Evolutionary conservation across 2,329 filamentous ascomycete genomes (phyloP), one percentile per base, ranked within the genome.

Genomic region (Hypocreales sp.): DNA sequence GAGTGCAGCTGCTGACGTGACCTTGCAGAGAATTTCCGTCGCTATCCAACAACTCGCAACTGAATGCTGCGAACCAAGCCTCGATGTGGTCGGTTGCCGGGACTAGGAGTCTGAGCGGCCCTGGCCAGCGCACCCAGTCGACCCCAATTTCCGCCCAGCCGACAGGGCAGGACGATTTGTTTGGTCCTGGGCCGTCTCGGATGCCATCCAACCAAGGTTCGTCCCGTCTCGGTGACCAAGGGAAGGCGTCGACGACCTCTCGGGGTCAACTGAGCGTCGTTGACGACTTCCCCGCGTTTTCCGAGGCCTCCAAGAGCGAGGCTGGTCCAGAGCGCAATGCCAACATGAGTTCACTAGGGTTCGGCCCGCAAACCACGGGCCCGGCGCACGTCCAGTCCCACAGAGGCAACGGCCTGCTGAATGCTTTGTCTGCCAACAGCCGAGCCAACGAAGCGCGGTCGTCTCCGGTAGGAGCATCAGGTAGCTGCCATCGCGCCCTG

Each of bases 281-380:
- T 23, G 72, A 76, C 26, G 72, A 75, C 12, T 76, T 76, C 30
- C 71, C 71, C 5, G 71, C 72, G 12, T 46, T 76, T 30, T 72
- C 66, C 37, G 55, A 67, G 33, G 62, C 63, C 23, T 56, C 55
- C 19, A 69, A 65, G 35, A 66, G 67, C 14, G 69, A 75, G 17
- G 62, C 72, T 28, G 61, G 59, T 7, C 64, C 67, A 34, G 69
- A 73, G 33, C 62, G 67, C 20, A 52, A 51, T 15, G 50, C 56
- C 15, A 64, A 48, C 35, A 35, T 72, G 29, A 63, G 18, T 10
- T 62, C 58, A 24, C 40, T 71, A 27, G 62, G 61, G 6, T 72
- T 74, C 33, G 60, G 59, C 22, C 50, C 58, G 14, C 64, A 64
- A 36, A 51, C 49, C 15, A 51, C 53, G 26, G 46, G 52, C 5